phyloP scores from a whole-genome alignment of 1,139 yeast genomes.

The Ogataea hybrid region DNA sequence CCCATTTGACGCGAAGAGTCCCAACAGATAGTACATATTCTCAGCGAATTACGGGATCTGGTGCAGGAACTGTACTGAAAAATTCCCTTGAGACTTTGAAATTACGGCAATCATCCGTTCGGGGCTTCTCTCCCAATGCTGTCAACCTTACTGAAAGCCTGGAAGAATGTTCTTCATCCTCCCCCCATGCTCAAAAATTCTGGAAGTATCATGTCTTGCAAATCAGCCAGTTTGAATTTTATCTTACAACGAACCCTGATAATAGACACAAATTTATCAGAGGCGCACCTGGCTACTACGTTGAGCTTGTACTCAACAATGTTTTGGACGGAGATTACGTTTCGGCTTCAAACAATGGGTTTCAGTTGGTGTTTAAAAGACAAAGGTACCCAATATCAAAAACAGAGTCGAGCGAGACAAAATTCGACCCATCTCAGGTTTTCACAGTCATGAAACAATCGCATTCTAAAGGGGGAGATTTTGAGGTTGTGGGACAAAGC shows the following conservation, averaged over 20 bases:
- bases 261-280: conserved; percentile 52
- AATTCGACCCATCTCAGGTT: conserved; percentile 10
- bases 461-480: conserved; percentile 20
- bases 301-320: conserved; percentile 39
- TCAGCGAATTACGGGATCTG: not conserved
- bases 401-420: conserved; percentile 9
- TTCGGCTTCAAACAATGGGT: conserved; percentile 23
- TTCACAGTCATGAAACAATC: conserved; percentile 26
- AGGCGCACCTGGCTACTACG: conserved; percentile 55
- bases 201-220: conserved; percentile 62
- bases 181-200: conserved; percentile 31
- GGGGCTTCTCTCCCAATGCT: not conserved
- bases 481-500: conserved; percentile 12
- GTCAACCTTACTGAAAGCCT: not conserved
- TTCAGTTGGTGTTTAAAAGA: conserved; percentile 37
- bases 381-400: conserved; percentile 29
- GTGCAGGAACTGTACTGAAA: conserved; percentile 2
- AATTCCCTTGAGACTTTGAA: conserved; percentile 3
- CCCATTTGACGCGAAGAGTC: conserved; percentile 1
- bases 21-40: conserved; percentile 5
- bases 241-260: conserved; percentile 60
- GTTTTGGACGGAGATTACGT: conserved; percentile 24
- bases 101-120: not conserved
- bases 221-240: conserved; percentile 46
- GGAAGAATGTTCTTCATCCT: conserved; percentile 2